Base-by-base conservation (phyloP, 352 stramenopile genomes). In the Pythium oligandrum region DNA sequence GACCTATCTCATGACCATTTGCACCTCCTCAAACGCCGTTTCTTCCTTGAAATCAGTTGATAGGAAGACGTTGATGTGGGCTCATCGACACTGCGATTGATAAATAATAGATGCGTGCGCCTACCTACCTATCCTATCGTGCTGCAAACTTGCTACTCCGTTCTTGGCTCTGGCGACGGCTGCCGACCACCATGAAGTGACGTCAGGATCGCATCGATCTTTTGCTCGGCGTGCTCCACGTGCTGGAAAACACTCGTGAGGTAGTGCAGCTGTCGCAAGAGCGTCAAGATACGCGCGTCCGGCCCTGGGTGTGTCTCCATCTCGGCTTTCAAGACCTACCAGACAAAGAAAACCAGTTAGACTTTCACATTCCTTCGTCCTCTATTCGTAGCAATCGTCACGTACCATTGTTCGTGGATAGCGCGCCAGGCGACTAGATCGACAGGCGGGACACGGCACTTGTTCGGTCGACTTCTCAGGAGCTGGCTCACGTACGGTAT, bases 181-280 rank as follows among this genome's bases (percentile, higher is more conserved):
- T 26, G 17, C 17, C 17, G 17, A 26, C 17, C 17, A 26, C 17
- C 17, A 26, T 88, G 70, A 11, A 61, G 59, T n/a, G 73, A 71
- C 40, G 70, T 64, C 44, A 88, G 63, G 46, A 90, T 75, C 34
- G 63, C 53, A 44, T 87, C 78, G 43, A 90, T 83, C 39, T 65
- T 71, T 43, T 71, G 61, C 44, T 76, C 76, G 12, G 78, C 72
- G 48, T 80, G 72, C 32, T 86, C 72, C 32, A 87, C 74, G 52
- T 90, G 76, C 60, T 86, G 75, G 57, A 90, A 90, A 6, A 77
- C 78, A 47, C 73, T 70, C 31, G 83, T 70, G 42, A 90, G 66
- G 59, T 90, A 90, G 61, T 90, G 78, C 40, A 90, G 66, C 56
- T 90, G 78, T 4, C 78, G 72, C 47, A 90, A 43, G 39, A 90